phyloP scores from a whole-genome alignment of 1,139 yeast species.

The Suhomyces wounanorum region DNA sequence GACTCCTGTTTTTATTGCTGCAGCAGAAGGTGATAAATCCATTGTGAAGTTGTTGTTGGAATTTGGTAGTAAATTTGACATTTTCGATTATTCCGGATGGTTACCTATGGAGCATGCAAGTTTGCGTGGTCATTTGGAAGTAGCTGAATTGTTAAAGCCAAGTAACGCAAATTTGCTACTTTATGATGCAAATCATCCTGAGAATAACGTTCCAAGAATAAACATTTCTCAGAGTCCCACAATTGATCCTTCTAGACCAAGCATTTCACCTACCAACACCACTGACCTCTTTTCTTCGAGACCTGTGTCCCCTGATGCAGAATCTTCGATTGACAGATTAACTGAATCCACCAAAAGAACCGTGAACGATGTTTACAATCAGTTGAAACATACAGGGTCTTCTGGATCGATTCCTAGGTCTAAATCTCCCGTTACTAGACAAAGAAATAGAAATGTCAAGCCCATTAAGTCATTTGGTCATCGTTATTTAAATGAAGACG shows the following conservation, averaged over 20 bases:
- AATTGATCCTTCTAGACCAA: conserved; percentile 3
- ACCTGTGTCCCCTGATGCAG: conserved; percentile 9
- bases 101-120: conserved; percentile 96
- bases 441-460: conserved; percentile 32
- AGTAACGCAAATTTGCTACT: conserved; percentile 33
- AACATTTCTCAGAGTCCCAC: conserved; percentile 12
- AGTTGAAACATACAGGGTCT: conserved; percentile 33
- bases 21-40: conserved; percentile 74
- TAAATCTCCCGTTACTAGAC: conserved; percentile 27
- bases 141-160: conserved; percentile 64
- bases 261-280: conserved; percentile 9
- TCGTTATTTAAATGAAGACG: conserved; percentile 63
- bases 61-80: conserved; percentile 54
- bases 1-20: conserved; percentile 93
- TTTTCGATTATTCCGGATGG: conserved; percentile 90
- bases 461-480: conserved; percentile 88
- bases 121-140: conserved; percentile 78
- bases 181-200: conserved; percentile 43
- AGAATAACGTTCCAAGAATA: conserved; percentile 37
- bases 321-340: conserved; percentile 40
- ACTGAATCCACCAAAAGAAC: conserved; percentile 40
- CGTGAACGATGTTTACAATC: conserved; percentile 44
- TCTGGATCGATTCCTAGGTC: conserved; percentile 28
- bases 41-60: conserved; percentile 58
- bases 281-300: not conserved